Evolutionary conservation across 2,329 filamentous ascomycete species (phyloP), one percentile per base, ranked within the genome.

Genomic region (Stachybotrys chartarum): DNA sequence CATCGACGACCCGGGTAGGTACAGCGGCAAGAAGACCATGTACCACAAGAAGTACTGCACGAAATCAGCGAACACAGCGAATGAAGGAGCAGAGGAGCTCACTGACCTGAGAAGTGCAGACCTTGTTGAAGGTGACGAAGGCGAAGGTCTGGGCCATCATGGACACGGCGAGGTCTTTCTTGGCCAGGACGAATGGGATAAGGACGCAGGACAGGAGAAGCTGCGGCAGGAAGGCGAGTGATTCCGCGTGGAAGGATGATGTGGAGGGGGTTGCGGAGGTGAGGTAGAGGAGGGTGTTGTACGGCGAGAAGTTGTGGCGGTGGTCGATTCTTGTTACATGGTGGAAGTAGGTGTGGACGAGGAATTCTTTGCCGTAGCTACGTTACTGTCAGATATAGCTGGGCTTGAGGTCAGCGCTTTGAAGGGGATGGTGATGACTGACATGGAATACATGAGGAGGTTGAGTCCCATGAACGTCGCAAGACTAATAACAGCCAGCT

Each of bases 81-180:
- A 14, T 14, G 14, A 42, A 32, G 11, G n/a, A 30, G 17, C 51
- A 48, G n/a, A 35, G 10, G 7, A 46, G 30, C 14, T 3, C 12
- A 67, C 80, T 60, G 81, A 94, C 91, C 81, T 97, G 93, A 66
- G 91, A 96, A 3, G 94, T 99, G 79, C 93, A 97, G 59, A 99
- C 94, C 76, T 99, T 99, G 75, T 99, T 99, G 64, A 97, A 97
- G 0, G 91, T 87, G 5, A 97, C 94, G 71, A 99, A 99, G 0
- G 93, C 90, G 72, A 97, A 96, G 0, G 94, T 97, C 73, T 99
- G 94, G 5, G 90, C 91, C 58, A 97, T 82, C 89, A 97, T 92
- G 6, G 90, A 87, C 0, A 85, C 83, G 1, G 92, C 80, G 0
- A 99, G 80, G 64, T 94, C 86, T 63, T 84, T 88, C 69, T 93